Evolutionary conservation across 192 early-diverging fungal species (phyloP).

Genomic region (Umbelopsis isabellina): DNA sequence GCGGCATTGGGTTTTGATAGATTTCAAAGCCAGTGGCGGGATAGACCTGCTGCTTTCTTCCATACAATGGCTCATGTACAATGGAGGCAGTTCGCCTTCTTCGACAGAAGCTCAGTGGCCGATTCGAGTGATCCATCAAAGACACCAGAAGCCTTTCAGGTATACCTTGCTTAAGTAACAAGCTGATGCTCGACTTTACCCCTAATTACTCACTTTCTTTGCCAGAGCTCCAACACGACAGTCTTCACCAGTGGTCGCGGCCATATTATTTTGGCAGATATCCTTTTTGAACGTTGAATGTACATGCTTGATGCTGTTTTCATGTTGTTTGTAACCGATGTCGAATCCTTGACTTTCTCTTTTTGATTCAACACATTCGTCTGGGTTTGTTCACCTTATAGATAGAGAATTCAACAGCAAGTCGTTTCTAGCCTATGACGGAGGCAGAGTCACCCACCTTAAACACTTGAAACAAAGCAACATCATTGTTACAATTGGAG

Average conservation of each 20-base stretch:
- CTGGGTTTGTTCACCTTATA: slow-evolving; percentile 67
- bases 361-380: slow-evolving; percentile 41
- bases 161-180: slow-evolving; percentile 12
- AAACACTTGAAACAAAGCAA: slow-evolving; percentile 79
- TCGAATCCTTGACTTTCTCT: slow-evolving; percentile 20
- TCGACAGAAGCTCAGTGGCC: slow-evolving; percentile 65
- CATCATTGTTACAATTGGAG: slow-evolving; percentile 78
- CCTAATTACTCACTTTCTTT: not conserved
- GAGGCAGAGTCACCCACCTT: slow-evolving; percentile 79
- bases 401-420: slow-evolving; percentile 65
- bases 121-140: slow-evolving; percentile 58
- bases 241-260: slow-evolving; percentile 52
- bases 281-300: slow-evolving; percentile 29
- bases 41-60: not conserved
- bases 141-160: slow-evolving; percentile 63
- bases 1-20: not conserved
- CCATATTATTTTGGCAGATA: slow-evolving; percentile 55
- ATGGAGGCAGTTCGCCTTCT: slow-evolving; percentile 78
- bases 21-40: slow-evolving; percentile 5
- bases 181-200: not conserved
- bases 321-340: not conserved
- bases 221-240: slow-evolving; percentile 44
- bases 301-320: not conserved
- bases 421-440: slow-evolving; percentile 64
- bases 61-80: slow-evolving; percentile 44